Evolutionary conservation across 345 rosid genomes (phyloP).

Genomic region (Populus pruinosa): DNA sequence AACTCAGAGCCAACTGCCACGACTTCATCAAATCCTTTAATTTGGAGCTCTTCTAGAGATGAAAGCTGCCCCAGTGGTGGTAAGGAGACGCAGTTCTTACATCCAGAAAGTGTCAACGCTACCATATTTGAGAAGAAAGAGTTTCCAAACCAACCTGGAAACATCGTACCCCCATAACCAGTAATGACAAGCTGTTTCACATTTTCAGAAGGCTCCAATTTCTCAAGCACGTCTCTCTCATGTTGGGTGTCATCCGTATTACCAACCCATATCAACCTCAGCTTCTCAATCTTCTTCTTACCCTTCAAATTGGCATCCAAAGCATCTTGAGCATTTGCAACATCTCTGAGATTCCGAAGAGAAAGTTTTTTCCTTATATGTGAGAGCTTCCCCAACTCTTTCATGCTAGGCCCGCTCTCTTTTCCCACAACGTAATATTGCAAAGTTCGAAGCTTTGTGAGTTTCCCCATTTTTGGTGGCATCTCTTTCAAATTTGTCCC

Average conservation of each 20-base stretch:
- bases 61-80: constrained; percentile 16
- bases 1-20: no score
- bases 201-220: background rate
- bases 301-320: background rate
- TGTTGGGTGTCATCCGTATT: background rate
- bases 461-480: constrained; percentile 3
- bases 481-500: background rate
- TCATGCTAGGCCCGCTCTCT: background rate
- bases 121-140: background rate
- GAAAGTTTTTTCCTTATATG: background rate
- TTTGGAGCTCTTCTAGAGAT: background rate
- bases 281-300: background rate
- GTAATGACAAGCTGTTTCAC: background rate
- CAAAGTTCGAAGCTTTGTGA: background rate
- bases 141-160: constrained; percentile 6
- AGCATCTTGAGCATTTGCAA: background rate
- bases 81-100: background rate
- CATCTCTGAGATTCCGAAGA: background rate
- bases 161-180: constrained; percentile 5
- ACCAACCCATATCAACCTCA: background rate
- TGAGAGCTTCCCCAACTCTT: background rate
- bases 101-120: background rate
- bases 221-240: background rate
- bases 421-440: background rate
- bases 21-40: no score